Percentiles rank a stretch among this genome's conserved stretches.
phyloP scores from a whole-genome alignment of 257 asterid species.

The Petunia axillaris region DNA sequence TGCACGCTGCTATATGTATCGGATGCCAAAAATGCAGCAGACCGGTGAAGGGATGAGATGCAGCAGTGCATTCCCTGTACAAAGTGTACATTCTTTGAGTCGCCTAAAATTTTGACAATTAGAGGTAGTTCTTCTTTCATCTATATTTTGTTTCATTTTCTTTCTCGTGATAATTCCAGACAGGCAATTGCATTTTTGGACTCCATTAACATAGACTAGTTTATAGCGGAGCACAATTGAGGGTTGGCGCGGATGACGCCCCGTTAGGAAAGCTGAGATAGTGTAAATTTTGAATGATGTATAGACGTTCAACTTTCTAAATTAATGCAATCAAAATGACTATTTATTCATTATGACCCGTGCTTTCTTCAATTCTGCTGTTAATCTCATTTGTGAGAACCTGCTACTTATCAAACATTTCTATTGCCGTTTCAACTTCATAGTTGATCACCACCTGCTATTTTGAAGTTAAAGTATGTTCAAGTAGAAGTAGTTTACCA shows the following conservation, averaged over 20 bases:
- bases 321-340: constrained; percentile 5
- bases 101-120: constrained; percentile 42
- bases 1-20: constrained; percentile 29
- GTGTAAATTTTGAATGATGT: constrained; percentile 65
- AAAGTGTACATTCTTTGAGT: constrained; percentile 51
- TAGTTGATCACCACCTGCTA: too few species aligned
- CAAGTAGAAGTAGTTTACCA: too few species aligned
- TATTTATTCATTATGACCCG: background rate
- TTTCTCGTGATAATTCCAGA: constrained; percentile 14
- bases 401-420: background rate
- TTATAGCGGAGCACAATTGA: constrained; percentile 24
- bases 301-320: constrained; percentile 47
- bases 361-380: background rate
- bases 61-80: constrained; percentile 40
- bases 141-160: background rate
- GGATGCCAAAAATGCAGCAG: constrained; percentile 31
- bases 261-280: constrained; percentile 31
- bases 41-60: constrained; percentile 20
- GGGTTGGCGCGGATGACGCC: constrained; percentile 20
- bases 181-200: constrained; percentile 23
- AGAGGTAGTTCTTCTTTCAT: constrained; percentile 15
- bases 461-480: too few species aligned
- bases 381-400: background rate
- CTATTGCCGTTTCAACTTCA: background rate
- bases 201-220: constrained; percentile 24